phyloP scores from a whole-genome alignment of 768 basidiomycete genomes.

The Tubosaeta sp. region DNA sequence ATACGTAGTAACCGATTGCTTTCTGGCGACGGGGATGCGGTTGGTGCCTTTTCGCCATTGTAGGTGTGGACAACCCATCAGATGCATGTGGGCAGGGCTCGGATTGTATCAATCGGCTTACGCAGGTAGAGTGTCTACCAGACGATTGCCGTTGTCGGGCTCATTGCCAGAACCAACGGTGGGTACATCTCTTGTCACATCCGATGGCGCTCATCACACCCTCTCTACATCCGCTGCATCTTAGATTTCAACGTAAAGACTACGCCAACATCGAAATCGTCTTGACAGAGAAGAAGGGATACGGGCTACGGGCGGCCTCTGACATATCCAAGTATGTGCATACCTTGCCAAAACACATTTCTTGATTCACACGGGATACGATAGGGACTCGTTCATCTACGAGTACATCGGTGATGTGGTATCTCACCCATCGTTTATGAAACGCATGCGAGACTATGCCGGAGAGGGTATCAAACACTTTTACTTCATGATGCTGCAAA shows the following conservation, averaged over 20 bases:
- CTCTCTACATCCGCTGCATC: neutral
- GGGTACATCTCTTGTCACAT: conserved; percentile 10
- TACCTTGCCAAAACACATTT: neutral
- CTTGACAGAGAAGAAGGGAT: conserved; percentile 93
- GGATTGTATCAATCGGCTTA: conserved; percentile 96
- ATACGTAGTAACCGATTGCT: conserved; percentile 29
- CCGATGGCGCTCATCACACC: neutral
- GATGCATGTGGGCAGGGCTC: conserved; percentile 81
- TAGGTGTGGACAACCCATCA: conserved; percentile 57
- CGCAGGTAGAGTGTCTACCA: conserved; percentile 93
- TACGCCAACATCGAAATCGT: conserved; percentile 90
- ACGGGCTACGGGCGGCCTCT: conserved; percentile 75
- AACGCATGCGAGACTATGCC: conserved; percentile 91
- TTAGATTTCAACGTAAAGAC: conserved; percentile 81
- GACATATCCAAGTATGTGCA: conserved; percentile 59
- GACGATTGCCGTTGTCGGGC: conserved; percentile 81
- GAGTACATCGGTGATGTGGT: conserved; percentile 99
- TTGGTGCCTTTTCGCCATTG: conserved; percentile 23
- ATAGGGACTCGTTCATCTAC: conserved; percentile 89
- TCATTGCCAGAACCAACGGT: conserved; percentile 94
- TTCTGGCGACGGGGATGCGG: conserved; percentile 8
- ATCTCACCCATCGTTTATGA: conserved; percentile 78
- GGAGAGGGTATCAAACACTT: conserved; percentile 93
- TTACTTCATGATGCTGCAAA: conserved; percentile 99
- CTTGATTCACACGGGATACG: conserved; percentile 6